A percentile compares a stretch with the other conserved stretches of the same genome.
Evolutionary conservation across 495 filamentous ascomycete species (phyloP).

Genomic region (Penicillium lagena): DNA sequence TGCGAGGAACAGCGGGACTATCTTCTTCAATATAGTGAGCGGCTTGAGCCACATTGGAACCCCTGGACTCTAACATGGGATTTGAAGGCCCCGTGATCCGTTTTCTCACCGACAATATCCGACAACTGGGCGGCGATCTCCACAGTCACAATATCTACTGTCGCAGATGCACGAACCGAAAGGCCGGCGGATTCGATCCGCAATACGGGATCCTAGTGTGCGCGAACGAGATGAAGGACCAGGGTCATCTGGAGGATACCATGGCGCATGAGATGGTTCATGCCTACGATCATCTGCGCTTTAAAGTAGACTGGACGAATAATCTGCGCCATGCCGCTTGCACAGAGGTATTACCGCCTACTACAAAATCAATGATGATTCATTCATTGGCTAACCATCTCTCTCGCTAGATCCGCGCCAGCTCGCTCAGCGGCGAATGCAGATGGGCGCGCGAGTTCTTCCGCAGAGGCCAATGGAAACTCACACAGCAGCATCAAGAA

Average conservation of each 20-base stretch:
- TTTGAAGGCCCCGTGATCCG: conserved; percentile 64
- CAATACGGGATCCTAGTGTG: conserved; percentile 83
- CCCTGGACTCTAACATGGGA: neutral
- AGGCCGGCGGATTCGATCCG: conserved; percentile 75
- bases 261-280: conserved; percentile 97
- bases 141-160: conserved; percentile 73
- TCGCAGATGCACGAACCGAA: conserved; percentile 59
- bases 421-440: conserved; percentile 88
- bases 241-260: conserved; percentile 81
- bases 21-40: conserved; percentile 64
- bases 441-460: conserved; percentile 85
- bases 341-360: conserved; percentile 62
- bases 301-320: conserved; percentile 75
- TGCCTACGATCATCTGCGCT: conserved; percentile 88
- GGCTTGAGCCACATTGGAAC: too few species aligned
- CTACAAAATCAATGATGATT: neutral
- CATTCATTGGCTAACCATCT: neutral
- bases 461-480: conserved; percentile 70
- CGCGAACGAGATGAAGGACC: conserved; percentile 73
- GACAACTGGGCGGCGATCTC: conserved; percentile 67
- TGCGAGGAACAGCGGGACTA: conserved; percentile 77
- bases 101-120: conserved; percentile 74
- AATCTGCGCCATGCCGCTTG: conserved; percentile 87
- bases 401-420: conserved; percentile 69
- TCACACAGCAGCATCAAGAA: conserved; percentile 88